Evolutionary conservation across 768 basidiomycete species (phyloP).

Genomic region (Suillus fuscotomentosus): DNA sequence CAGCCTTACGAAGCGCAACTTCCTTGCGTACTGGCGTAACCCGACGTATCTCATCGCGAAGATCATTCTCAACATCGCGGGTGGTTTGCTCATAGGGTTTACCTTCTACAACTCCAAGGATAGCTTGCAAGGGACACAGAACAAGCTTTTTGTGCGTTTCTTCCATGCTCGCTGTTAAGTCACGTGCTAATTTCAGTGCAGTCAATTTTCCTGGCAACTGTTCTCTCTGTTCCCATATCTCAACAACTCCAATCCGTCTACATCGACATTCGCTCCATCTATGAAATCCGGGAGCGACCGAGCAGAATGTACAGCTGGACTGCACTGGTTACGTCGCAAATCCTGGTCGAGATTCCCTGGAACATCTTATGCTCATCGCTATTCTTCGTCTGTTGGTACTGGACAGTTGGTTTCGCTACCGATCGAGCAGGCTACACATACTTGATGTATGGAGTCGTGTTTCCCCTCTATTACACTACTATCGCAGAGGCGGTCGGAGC

Average conservation of each 20-base stretch:
- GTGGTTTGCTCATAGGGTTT: constrained; percentile 40
- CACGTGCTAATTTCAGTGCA: constrained; percentile 14
- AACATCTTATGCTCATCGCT: constrained; percentile 40
- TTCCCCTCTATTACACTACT: constrained; percentile 45
- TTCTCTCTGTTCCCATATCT: constrained; percentile 43
- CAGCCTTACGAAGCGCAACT: constrained; percentile 32
- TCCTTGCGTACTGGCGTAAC: constrained; percentile 37
- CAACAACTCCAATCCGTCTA: constrained; percentile 63
- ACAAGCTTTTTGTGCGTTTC: constrained; percentile 40
- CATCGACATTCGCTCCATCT: constrained; percentile 52
- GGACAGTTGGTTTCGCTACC: constrained; percentile 40
- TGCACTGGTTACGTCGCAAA: constrained; percentile 51
- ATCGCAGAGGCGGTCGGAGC: constrained; percentile 41
- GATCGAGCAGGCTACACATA: constrained; percentile 40
- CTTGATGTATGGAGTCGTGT: constrained; percentile 35
- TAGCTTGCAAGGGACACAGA: constrained; percentile 39
- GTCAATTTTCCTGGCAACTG: constrained; percentile 51
- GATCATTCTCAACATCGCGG: constrained; percentile 32
- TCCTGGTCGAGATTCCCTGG: constrained; percentile 46
- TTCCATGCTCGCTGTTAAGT: background rate
- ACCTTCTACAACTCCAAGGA: constrained; percentile 38
- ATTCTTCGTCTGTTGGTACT: constrained; percentile 50
- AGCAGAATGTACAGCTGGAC: constrained; percentile 66
- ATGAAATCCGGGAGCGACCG: constrained; percentile 63
- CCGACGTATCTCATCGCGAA: constrained; percentile 41